These are phyloP conservation scores for Sabuloglossum arenarium DNA, from an alignment of 495 filamentous ascomycete species.

Conservation along the genomic window DNA sequence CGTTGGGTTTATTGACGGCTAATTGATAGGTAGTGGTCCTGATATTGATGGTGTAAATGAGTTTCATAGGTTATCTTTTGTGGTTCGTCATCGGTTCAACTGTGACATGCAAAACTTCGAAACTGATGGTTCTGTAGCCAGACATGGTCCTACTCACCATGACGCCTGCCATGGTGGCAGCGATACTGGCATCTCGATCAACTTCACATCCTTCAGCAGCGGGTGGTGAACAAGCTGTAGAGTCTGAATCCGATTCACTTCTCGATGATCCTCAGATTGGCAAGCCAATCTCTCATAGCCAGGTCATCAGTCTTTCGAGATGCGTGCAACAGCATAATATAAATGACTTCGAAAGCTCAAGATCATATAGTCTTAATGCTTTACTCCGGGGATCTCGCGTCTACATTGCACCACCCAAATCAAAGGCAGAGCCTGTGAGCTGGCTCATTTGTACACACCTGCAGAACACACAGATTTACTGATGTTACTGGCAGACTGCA, in stretches of 20 bases:
- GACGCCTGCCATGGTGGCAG: slow-evolving; percentile 47
- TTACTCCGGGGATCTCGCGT: slow-evolving; percentile 52
- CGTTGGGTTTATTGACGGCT: no score
- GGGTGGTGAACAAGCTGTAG: slow-evolving; percentile 6
- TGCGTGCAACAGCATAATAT: slow-evolving; percentile 19
- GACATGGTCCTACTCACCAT: slow-evolving; percentile 62
- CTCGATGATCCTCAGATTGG: slow-evolving; percentile 29
- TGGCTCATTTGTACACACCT: slow-evolving; percentile 4
- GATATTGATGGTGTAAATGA: no score
- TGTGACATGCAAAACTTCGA: no score
- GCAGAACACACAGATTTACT: not conserved
- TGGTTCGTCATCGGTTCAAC: no score
- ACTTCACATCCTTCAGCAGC: slow-evolving; percentile 16
- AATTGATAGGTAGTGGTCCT: no score
- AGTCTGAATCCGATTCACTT: slow-evolving; percentile 23
- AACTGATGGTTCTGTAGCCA: no score
- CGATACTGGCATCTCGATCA: slow-evolving; percentile 23
- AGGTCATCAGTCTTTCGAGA: slow-evolving; percentile 48
- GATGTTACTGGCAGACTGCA: slow-evolving; percentile 32
- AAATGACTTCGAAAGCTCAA: not conserved
- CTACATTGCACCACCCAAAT: slow-evolving; percentile 47
- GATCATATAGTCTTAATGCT: slow-evolving; percentile 29
- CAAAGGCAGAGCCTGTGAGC: slow-evolving; percentile 56
- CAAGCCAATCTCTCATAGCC: slow-evolving; percentile 57
- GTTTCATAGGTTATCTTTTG: no score